A percentile compares a stretch with the other conserved stretches of the same genome.
Evolutionary conservation across 306 rosid species (phyloP).

Genomic region (Cicer cuneatum): DNA sequence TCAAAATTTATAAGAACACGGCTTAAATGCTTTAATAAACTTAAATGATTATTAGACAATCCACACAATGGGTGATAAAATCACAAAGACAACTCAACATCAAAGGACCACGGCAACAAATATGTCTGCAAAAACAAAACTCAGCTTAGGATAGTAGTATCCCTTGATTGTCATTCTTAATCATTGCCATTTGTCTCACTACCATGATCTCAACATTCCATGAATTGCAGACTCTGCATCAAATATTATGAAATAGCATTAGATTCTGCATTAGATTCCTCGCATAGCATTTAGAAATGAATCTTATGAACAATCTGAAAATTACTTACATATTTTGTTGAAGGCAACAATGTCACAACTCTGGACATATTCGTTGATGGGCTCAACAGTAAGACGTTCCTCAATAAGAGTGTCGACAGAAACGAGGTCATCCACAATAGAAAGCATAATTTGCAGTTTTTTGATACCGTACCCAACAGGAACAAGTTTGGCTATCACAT

Average conservation of each 20-base stretch:
- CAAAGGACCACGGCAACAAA: constrained; percentile 6
- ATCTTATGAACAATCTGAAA: background rate
- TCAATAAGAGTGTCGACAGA: constrained; percentile 84
- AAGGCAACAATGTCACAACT: constrained; percentile 95
- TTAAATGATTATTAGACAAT: background rate
- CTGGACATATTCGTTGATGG: constrained; percentile 87
- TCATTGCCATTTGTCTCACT: background rate
- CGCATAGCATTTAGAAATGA: background rate
- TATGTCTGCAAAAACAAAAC: constrained; percentile 18
- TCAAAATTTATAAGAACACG: background rate
- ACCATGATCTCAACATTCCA: constrained; percentile 6
- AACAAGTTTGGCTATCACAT: constrained; percentile 74
- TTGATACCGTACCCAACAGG: constrained; percentile 96
- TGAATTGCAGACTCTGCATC: constrained; percentile 45
- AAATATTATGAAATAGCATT: constrained; percentile 31
- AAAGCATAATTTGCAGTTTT: constrained; percentile 80
- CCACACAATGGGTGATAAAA: background rate
- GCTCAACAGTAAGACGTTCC: constrained; percentile 68
- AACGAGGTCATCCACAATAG: constrained; percentile 84
- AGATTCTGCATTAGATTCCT: constrained; percentile 18
- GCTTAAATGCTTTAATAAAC: background rate
- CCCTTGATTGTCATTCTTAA: constrained; percentile 7
- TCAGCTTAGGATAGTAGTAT: background rate
- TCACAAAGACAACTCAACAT: constrained; percentile 5
- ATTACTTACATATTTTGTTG: constrained; percentile 81